A percentile compares a stretch with the other conserved stretches of the same genome.
Conservation (phyloP, 1,139 yeast species). For the Candida tetrigidarum region DNA sequence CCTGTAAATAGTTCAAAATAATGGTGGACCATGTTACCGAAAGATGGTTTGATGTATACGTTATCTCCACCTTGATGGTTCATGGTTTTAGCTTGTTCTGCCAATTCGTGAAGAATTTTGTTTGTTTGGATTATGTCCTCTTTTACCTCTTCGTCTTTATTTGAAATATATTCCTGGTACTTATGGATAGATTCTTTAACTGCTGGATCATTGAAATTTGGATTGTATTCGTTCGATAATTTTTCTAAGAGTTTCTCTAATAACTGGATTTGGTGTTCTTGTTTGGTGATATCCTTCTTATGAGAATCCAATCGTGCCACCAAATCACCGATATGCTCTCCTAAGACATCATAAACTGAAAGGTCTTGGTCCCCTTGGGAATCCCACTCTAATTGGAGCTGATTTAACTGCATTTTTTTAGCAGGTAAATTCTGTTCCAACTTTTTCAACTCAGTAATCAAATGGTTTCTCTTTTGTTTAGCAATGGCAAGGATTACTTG, state of each 20-base stretch:
- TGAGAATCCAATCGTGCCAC: slow-evolving; percentile 13
- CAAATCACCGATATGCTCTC: slow-evolving; percentile 21
- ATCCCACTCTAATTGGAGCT: slow-evolving; percentile 13
- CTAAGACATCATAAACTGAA: slow-evolving; percentile 24
- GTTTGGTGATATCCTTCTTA: slow-evolving; percentile 17
- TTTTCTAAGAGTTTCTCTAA: slow-evolving; percentile 50
- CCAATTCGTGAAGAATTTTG: slow-evolving; percentile 16
- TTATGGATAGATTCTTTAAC: slow-evolving; percentile 73
- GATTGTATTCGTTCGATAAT: slow-evolving; percentile 69
- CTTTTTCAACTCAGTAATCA: slow-evolving; percentile 27
- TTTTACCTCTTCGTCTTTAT: slow-evolving; percentile 27
- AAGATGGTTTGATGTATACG: slow-evolving; percentile 21
- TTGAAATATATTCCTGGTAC: slow-evolving; percentile 59
- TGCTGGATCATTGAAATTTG: slow-evolving; percentile 88
- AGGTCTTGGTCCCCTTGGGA: slow-evolving; percentile 17
- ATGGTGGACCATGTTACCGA: slow-evolving; percentile 30
- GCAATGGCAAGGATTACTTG: slow-evolving; percentile 30
- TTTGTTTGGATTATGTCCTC: slow-evolving; percentile 17
- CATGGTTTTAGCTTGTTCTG: slow-evolving; percentile 18
- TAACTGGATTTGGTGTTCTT: slow-evolving; percentile 22
- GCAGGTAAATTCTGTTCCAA: slow-evolving; percentile 31
- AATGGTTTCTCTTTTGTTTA: slow-evolving; percentile 22
- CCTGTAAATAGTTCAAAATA: slow-evolving; percentile 21
- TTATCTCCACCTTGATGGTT: slow-evolving; percentile 7
- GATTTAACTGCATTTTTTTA: slow-evolving; percentile 26